phyloP scores from a whole-genome alignment of 371 early-diverging fungal genomes.

The Sporodiniella umbellata region DNA sequence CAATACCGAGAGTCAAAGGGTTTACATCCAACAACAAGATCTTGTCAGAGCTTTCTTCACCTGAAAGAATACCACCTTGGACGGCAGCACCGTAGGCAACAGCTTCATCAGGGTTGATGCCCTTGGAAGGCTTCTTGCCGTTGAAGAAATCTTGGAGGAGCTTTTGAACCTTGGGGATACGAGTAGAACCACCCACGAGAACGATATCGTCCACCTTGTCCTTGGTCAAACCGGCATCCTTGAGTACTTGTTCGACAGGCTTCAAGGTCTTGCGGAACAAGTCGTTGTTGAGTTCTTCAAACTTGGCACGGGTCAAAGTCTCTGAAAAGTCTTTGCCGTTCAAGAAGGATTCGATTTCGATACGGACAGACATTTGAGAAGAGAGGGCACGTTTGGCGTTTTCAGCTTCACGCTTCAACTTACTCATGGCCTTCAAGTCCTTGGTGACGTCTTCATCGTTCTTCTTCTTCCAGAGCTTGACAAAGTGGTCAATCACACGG shows the following conservation, averaged over 20 bases:
- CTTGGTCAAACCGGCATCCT: constrained; percentile 91
- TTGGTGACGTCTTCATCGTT: constrained; percentile 67
- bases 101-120: constrained; percentile 99
- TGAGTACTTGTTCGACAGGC: constrained; percentile 96
- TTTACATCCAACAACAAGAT: constrained; percentile 96
- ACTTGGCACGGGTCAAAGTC: constrained; percentile 93
- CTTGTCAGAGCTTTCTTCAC: constrained; percentile 78
- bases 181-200: constrained; percentile 99
- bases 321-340: constrained; percentile 98
- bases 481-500: constrained; percentile 79
- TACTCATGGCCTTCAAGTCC: constrained; percentile 78
- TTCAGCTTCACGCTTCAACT: constrained; percentile 86
- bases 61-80: constrained; percentile 97
- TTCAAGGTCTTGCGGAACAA: constrained; percentile 94
- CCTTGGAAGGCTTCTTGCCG: constrained; percentile 93
- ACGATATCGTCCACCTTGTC: constrained; percentile 96
- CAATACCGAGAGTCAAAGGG: constrained; percentile 97
- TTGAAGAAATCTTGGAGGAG: constrained; percentile 89
- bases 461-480: constrained; percentile 74
- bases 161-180: constrained; percentile 97
- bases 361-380: constrained; percentile 75
- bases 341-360: constrained; percentile 88
- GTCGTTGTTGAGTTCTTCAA: constrained; percentile 88
- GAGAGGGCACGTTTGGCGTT: constrained; percentile 91
- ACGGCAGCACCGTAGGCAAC: constrained; percentile 99